phyloP scores from a whole-genome alignment of 2,329 filamentous ascomycete species.

The Trichoderma atroviride region DNA sequence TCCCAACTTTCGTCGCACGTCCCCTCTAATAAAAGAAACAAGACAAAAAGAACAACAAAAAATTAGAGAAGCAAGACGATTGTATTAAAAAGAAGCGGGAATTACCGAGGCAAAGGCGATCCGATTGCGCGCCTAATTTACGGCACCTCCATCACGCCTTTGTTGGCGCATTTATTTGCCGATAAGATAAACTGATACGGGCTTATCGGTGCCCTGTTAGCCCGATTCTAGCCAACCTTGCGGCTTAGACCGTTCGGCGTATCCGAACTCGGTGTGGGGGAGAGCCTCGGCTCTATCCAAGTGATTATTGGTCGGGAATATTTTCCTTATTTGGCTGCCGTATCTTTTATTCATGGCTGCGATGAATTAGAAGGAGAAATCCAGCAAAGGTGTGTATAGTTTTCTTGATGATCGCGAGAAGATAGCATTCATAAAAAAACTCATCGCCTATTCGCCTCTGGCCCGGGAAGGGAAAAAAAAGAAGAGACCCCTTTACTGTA shows the following conservation, averaged over 20 bases:
- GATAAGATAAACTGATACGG: constrained; percentile 21
- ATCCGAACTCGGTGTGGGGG: neutral
- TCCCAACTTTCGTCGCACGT: neutral
- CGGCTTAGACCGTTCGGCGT: neutral
- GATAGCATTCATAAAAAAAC: neutral
- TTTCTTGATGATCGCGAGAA: neutral
- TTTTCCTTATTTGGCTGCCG: neutral
- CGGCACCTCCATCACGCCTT: constrained; percentile 60
- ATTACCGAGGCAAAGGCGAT: constrained; percentile 17
- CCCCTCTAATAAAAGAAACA: neutral
- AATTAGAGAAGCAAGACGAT: neutral
- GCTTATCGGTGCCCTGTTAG: constrained; percentile 5
- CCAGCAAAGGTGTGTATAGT: neutral
- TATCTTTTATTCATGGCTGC: neutral
- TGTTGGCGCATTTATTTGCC: constrained; percentile 36
- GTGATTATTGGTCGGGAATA: neutral
- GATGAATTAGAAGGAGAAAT: neutral
- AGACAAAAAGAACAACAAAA: neutral
- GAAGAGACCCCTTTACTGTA: neutral
- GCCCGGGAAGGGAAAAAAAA: neutral
- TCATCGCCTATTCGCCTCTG: neutral
- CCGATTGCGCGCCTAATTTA: neutral
- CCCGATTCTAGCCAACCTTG: constrained; percentile 17
- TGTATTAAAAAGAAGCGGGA: neutral
- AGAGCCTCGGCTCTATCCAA: constrained; percentile 2